Evolutionary conservation across 2,329 filamentous ascomycete genomes (phyloP), one percentile per base, ranked within the genome.

Genomic region (Beauveria bassiana): DNA sequence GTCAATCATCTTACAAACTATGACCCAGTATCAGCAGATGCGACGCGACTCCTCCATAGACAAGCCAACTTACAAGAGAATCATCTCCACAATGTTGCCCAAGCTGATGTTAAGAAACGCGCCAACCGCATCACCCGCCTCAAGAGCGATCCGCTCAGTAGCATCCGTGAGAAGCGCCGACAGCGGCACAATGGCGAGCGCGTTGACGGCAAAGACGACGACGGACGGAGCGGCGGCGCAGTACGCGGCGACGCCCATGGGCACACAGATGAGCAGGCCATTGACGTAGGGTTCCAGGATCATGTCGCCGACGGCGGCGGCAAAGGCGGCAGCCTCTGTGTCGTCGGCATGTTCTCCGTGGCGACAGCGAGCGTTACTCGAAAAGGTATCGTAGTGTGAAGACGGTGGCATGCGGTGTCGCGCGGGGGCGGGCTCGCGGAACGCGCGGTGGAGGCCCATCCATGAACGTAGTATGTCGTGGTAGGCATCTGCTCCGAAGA

Each of bases 181-280:
- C 62, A 86, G 67, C 1, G 83, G 83, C 52, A 86, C 77, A 65
- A 85, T 84, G 38, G 83, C 85, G 59, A 87, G 75, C 18, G 82
- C 81, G 64, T 87, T 87, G 70, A 84, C 78, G 54, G 79, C 77
- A 67, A 87, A 87, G 54, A 84, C 72, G 8, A 77, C 57, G 14
- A 76, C 68, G 8, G 76, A 75, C 22, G 70, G 72, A 10, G 73
- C 56, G 28, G 71, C 47, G 8, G 69, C 61, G 16, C 74, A 64
- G 63, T 87, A 78, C 43, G 81, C 77, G 18, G 78, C 81, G 50
- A 90, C 84, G 63, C 87, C 88, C 52, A 87, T 76, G 1, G 88
- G 88, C n/a, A 90, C 86, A 67, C 90, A 90, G 43, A 90, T 71
- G 56, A 90, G 78, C 53, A 90, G 74, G 52, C 86, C 66, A 66